A percentile compares a stretch with the other conserved stretches of the same genome.
Conservation (phyloP, 257 asterid genomes). For the Osmanthus fragrans region DNA sequence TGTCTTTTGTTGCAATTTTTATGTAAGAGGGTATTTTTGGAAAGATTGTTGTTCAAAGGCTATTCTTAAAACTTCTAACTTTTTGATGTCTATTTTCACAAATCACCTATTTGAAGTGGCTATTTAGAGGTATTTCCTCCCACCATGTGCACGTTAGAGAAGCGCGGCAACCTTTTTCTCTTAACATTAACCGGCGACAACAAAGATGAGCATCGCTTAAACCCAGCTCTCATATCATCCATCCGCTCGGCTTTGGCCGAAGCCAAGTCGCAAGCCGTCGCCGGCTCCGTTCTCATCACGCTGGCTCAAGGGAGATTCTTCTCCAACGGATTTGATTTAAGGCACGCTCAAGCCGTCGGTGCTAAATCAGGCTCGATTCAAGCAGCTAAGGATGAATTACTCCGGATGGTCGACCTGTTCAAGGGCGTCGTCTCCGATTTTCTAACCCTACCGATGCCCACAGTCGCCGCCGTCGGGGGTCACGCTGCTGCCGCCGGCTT, state of each 20-base stretch:
- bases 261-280: conserved; percentile 56
- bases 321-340: conserved; percentile 86
- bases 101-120: too few species aligned
- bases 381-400: conserved; percentile 50
- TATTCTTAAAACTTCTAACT: too few species aligned
- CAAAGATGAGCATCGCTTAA: conserved; percentile 65
- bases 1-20: too few species aligned
- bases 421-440: conserved; percentile 64
- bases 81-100: too few species aligned
- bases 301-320: conserved; percentile 68
- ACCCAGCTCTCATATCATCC: conserved; percentile 56
- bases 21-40: too few species aligned
- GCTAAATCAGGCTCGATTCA: conserved; percentile 38
- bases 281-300: conserved; percentile 77
- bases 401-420: conserved; percentile 58
- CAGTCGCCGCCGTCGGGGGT: conserved; percentile 78
- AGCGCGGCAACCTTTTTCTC: conserved; percentile 58
- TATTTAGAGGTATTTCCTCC: too few species aligned
- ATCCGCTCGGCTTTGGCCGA: conserved; percentile 60
- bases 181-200: conserved; percentile 60
- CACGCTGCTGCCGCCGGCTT: conserved; percentile 91
- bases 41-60: too few species aligned
- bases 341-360: conserved; percentile 67
- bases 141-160: conserved; percentile 77
- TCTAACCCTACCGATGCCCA: conserved; percentile 72